phyloP scores from a whole-genome alignment of 257 asterid genomes.

The Ocimum tenuiflorum region DNA sequence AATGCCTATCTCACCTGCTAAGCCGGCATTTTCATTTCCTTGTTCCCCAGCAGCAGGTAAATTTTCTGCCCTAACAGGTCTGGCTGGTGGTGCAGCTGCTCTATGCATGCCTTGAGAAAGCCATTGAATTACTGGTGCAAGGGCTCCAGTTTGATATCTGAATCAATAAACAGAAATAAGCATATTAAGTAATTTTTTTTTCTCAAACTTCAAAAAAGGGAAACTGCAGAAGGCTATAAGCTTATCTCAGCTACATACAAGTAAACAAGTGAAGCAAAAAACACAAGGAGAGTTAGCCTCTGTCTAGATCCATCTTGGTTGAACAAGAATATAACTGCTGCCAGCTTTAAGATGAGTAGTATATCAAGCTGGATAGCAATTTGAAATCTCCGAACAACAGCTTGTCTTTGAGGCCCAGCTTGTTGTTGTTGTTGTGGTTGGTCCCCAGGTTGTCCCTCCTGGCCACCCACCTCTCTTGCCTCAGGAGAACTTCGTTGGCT shows the following conservation, averaged over 20 bases:
- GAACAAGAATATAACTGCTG: conserved; percentile 89
- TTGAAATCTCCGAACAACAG: conserved; percentile 75
- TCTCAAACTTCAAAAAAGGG: neutral
- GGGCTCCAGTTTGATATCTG: conserved; percentile 97
- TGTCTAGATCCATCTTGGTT: conserved; percentile 93
- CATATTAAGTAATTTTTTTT: neutral
- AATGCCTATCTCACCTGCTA: conserved; percentile 39
- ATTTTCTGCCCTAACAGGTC: conserved; percentile 61
- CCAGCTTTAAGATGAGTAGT: conserved; percentile 76
- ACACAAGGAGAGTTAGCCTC: conserved; percentile 74
- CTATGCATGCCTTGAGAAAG: conserved; percentile 95
- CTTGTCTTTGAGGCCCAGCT: conserved; percentile 67
- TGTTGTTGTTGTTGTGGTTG: conserved; percentile 49
- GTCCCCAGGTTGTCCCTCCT: conserved; percentile 56
- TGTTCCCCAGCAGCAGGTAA: conserved; percentile 49
- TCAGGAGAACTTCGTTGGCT: conserved; percentile 56
- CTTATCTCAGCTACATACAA: conserved; percentile 47
- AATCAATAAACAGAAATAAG: conserved; percentile 21
- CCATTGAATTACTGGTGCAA: conserved; percentile 85
- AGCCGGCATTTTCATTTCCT: conserved; percentile 55
- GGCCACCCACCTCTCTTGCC: conserved; percentile 46
- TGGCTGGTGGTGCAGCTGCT: conserved; percentile 82
- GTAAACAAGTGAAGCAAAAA: conserved; percentile 71
- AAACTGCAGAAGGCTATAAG: neutral
- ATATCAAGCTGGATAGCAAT: conserved; percentile 80